Evolutionary conservation across 179 eudicot genomes (phyloP).

Genomic region (Vitellaria paradoxa): DNA sequence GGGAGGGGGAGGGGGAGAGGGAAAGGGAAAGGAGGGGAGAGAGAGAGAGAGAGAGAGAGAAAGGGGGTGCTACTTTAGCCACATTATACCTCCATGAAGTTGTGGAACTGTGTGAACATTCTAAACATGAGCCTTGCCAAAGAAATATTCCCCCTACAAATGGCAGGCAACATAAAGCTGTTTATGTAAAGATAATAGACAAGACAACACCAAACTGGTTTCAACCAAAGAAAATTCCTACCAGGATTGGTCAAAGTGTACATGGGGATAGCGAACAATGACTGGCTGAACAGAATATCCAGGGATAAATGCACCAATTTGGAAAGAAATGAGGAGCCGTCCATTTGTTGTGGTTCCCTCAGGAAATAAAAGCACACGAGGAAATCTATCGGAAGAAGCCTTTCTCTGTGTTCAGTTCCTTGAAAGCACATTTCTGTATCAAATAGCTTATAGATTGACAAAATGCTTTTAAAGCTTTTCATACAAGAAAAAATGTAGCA

Average conservation of each 20-base stretch:
- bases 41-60: not conserved
- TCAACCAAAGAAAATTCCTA: conserved; percentile 29
- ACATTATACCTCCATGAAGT: conserved; percentile 89
- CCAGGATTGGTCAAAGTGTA: conserved; percentile 99
- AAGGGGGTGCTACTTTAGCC: not conserved
- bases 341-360: conserved; percentile 99
- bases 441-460: conserved; percentile 76
- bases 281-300: conserved; percentile 92
- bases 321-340: conserved; percentile 75
- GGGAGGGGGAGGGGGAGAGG: too few species aligned
- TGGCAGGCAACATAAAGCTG: conserved; percentile 4
- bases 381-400: conserved; percentile 75
- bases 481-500: not conserved
- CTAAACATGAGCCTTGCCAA: conserved; percentile 85
- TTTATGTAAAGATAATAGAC: not conserved
- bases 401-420: conserved; percentile 98
- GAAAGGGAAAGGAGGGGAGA: too few species aligned
- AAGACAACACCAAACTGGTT: not conserved
- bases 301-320: conserved; percentile 95
- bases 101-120: conserved; percentile 96
- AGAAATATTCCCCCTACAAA: conserved; percentile 70
- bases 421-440: conserved; percentile 94
- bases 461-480: conserved; percentile 14
- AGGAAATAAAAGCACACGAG: conserved; percentile 91
- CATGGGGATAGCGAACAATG: conserved; percentile 81